Percentiles rank a stretch among this genome's conserved stretches.
Conservation (phyloP, 768 basidiomycete species). For the Tricholoma hemisulphureum region DNA sequence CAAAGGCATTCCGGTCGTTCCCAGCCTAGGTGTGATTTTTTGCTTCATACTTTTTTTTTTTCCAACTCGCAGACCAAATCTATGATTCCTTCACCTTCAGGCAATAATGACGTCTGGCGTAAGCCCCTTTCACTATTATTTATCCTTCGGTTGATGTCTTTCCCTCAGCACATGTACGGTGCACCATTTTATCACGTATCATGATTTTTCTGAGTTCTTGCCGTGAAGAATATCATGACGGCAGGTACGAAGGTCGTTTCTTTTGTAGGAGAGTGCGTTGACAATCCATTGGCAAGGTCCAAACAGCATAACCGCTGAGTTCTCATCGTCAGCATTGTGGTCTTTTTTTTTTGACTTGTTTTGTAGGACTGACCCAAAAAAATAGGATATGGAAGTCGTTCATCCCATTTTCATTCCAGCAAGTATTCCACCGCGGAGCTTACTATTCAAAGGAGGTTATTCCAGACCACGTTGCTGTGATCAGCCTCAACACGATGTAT, state of each 20-base stretch:
- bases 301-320: conserved; percentile 66
- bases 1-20: conserved; percentile 74
- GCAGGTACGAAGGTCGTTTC: conserved; percentile 43
- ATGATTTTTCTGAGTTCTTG: conserved; percentile 14
- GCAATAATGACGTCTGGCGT: conserved; percentile 94
- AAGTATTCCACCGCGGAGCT: conserved; percentile 85
- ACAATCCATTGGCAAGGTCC: conserved; percentile 44
- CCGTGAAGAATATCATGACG: conserved; percentile 58
- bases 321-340: conserved; percentile 66
- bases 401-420: conserved; percentile 74
- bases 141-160: conserved; percentile 11
- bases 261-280: conserved; percentile 5
- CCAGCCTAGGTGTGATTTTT: conserved; percentile 60
- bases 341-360: conserved; percentile 25
- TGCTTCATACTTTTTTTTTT: not conserved
- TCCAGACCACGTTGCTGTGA: conserved; percentile 68
- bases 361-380: not conserved
- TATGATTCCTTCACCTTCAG: conserved; percentile 33
- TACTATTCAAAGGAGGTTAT: conserved; percentile 83
- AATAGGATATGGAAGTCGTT: conserved; percentile 76
- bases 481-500: conserved; percentile 88
- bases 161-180: conserved; percentile 55
- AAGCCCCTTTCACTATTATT: conserved; percentile 29
- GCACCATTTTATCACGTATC: conserved; percentile 6
- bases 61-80: not conserved